Conservation (phyloP, 169 alveolate genomes). For the Eimeria maxima region DNA sequence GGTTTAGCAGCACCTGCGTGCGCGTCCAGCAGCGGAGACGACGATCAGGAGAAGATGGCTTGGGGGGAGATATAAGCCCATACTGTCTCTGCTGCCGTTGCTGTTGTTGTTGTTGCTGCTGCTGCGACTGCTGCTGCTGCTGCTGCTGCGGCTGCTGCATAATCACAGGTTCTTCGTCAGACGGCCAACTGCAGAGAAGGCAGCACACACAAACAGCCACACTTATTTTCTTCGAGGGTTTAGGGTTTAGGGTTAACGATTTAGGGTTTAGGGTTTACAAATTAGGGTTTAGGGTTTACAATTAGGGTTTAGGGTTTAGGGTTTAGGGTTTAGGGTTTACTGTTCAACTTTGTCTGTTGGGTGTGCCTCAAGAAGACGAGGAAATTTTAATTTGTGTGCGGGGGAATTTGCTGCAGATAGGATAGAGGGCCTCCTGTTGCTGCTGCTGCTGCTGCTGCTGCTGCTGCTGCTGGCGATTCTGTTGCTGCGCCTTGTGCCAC, state of each 20-base stretch:
- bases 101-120: neutral
- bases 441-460: too few relatives aligned
- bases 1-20: neutral
- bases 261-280: neutral
- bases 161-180: neutral
- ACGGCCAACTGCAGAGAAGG: neutral
- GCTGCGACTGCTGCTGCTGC: too few relatives aligned
- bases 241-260: neutral
- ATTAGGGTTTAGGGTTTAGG: neutral
- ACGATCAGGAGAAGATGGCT: neutral
- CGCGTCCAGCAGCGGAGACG: conserved; percentile 18
- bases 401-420: too few relatives aligned
- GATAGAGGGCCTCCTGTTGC: too few relatives aligned
- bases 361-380: too few relatives aligned
- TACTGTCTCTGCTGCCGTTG: conserved; percentile 1
- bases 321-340: neutral
- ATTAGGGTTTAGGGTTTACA: neutral
- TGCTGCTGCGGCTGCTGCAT: too few relatives aligned
- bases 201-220: neutral
- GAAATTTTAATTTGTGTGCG: neutral
- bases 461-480: too few relatives aligned
- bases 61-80: conserved; percentile 4
- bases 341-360: neutral
- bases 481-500: too few relatives aligned
- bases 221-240: neutral